phyloP scores from a whole-genome alignment of 164 flowering plant genomes.

The Vitis amurensis region DNA sequence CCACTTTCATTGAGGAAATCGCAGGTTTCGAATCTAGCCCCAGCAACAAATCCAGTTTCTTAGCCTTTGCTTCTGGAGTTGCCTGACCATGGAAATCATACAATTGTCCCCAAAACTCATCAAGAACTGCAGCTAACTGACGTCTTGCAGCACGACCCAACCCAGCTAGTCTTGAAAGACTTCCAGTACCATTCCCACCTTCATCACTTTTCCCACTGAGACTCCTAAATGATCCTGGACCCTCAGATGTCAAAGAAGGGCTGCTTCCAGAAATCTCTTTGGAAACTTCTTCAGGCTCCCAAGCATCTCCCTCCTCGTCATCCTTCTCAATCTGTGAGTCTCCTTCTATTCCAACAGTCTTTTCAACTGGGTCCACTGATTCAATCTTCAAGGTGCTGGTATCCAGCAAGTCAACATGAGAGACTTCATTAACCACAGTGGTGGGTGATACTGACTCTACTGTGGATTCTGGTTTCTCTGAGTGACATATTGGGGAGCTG shows the following conservation, averaged over 20 bases:
- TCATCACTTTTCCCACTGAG: constrained; percentile 82
- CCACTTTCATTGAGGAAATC: constrained; percentile 37
- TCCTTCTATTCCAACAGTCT: constrained; percentile 38
- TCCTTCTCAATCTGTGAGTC: constrained; percentile 43
- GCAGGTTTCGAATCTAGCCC: constrained; percentile 47
- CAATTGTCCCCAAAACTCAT: constrained; percentile 95
- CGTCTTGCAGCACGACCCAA: constrained; percentile 94
- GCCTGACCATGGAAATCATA: constrained; percentile 84
- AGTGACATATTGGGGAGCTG: constrained; percentile 12
- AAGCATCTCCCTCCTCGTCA: constrained; percentile 52
- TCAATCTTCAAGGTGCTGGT: constrained; percentile 26
- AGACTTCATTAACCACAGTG: constrained; percentile 24
- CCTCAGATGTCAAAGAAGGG: constrained; percentile 57
- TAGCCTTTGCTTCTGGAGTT: constrained; percentile 70
- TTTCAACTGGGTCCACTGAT: constrained; percentile 32
- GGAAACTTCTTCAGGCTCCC: constrained; percentile 64
- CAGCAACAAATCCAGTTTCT: constrained; percentile 54
- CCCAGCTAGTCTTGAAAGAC: constrained; percentile 90
- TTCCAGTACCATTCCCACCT: constrained; percentile 69
- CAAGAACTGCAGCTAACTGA: constrained; percentile 74
- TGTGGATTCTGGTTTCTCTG: constrained; percentile 30
- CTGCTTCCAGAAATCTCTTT: constrained; percentile 34
- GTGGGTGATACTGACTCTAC: constrained; percentile 19
- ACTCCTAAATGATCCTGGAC: constrained; percentile 78
- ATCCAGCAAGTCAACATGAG: constrained; percentile 28